Conservation (phyloP, 495 filamentous ascomycete genomes). For the Penicillium psychrofluorescens region DNA sequence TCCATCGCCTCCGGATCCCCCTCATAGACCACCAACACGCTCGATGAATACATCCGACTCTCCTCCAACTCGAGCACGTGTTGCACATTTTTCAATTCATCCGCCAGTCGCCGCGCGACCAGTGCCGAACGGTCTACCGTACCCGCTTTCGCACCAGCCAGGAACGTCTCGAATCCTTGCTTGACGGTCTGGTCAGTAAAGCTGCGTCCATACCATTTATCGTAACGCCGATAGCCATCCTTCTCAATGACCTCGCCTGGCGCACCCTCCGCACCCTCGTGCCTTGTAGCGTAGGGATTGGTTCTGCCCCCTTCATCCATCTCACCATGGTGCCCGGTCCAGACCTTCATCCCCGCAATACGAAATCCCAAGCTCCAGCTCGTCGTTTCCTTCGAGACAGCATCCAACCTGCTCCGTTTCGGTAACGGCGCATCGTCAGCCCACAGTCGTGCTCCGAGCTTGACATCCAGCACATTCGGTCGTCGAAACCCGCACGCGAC, state of each 20-base stretch:
- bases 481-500: conserved; percentile 71
- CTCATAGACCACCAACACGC: conserved; percentile 86
- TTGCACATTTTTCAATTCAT: conserved; percentile 59
- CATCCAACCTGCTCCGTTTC: conserved; percentile 75
- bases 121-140: conserved; percentile 41
- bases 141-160: conserved; percentile 56
- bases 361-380: conserved; percentile 75
- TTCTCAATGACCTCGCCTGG: conserved; percentile 33
- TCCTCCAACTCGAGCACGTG: conserved; percentile 64
- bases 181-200: conserved; percentile 66
- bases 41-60: conserved; percentile 90
- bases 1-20: conserved; percentile 68
- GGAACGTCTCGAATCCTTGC: conserved; percentile 68
- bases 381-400: conserved; percentile 71
- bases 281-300: conserved; percentile 34
- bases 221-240: conserved; percentile 65
- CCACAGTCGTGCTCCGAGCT: conserved; percentile 82
- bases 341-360: conserved; percentile 92
- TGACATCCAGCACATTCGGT: conserved; percentile 92
- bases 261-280: conserved; percentile 29
- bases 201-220: conserved; percentile 79
- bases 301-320: conserved; percentile 30
- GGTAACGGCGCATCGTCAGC: conserved; percentile 69
- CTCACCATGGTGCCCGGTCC: conserved; percentile 53
- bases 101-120: conserved; percentile 55